Evolutionary conservation across 805 yeast species (phyloP).

Genomic region (Yarrowia alimentaria): DNA sequence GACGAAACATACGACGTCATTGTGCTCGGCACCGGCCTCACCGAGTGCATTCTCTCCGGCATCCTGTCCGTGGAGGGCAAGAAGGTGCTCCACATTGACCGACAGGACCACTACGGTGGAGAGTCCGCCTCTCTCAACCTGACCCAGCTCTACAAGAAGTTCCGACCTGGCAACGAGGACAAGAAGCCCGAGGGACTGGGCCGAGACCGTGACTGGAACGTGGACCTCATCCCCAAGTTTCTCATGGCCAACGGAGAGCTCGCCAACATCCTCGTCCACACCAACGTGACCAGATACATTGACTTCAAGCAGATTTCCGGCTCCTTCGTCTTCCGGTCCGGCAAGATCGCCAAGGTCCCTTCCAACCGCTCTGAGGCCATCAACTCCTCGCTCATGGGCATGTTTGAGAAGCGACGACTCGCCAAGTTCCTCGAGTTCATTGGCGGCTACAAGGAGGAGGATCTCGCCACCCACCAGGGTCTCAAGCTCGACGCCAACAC

Average conservation of each 20-base stretch:
- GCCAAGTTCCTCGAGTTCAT: conserved; percentile 87
- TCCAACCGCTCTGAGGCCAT: conserved; percentile 89
- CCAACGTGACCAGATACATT: conserved; percentile 92
- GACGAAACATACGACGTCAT: conserved; percentile 97
- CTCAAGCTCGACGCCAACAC: conserved; percentile 81
- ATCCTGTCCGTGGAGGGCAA: conserved; percentile 95
- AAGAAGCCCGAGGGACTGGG: conserved; percentile 62
- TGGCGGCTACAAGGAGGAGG: conserved; percentile 75
- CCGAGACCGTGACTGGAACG: conserved; percentile 96
- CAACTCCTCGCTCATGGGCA: conserved; percentile 87
- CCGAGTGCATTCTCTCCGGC: conserved; percentile 95
- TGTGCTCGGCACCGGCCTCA: conserved; percentile 90
- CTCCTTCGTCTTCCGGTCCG: conserved; percentile 85
- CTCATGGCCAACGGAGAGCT: conserved; percentile 97
- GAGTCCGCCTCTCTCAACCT: conserved; percentile 42
- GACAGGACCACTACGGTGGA: conserved; percentile 95
- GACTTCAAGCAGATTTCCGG: conserved; percentile 98
- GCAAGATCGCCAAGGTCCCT: conserved; percentile 92
- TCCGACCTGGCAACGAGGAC: conserved; percentile 76
- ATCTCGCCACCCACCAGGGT: conserved; percentile 73
- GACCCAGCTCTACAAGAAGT: conserved; percentile 67
- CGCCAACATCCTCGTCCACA: conserved; percentile 90
- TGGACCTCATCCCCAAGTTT: conserved; percentile 94
- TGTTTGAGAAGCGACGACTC: conserved; percentile 94
- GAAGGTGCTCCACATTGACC: conserved; percentile 93